Base-by-base conservation (phyloP, 306 rosid species). In the Pterocarpus macrocarpus region DNA sequence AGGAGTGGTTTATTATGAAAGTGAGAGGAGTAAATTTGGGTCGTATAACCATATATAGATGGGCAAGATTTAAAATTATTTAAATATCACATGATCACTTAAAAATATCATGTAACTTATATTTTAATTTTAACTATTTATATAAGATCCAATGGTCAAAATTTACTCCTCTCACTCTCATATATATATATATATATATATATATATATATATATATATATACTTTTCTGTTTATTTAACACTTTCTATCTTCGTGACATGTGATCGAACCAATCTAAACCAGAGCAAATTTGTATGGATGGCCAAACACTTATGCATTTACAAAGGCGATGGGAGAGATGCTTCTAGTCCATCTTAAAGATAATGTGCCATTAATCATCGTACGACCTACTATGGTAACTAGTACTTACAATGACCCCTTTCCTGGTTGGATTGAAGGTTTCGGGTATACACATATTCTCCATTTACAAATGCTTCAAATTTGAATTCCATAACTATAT, bases 241-340 rank as follows among this genome's bases (percentile, higher is more conserved):
- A 22, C 28, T 22, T 22, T 22, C 28, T 22, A 22, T 33, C 5
- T 30, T 3, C 22, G 28, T 58, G 35, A 3, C 9, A 8, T 22
- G 8, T 9, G 10, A 16, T 55, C 8, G 30, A 7, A 59, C n/a
- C 38, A 59, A 72, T 28, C 3, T 69, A 50, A 63, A 0, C 28
- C 34, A 85, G 89, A 58, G 85, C 90, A 45, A 86, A 84, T 15
- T 35, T 79, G 30, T 59, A 84, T 43, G 94, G 90, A 22, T 86
- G 91, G 90, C 85, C 89, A 45, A 88, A 88, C 82, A 80, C 88
- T 0, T 90, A 90, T 2, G 74, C 50, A 0, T 85, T 82, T 9
- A 87, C 90, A 13, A 87, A 85, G 28, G 91, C 85, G 4, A 71
- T 85, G 84, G 92, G 94, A 72, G 90, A 90, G 44, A 88, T 88